Evolutionary conservation across 257 asterid species (phyloP), one percentile per base, ranked within the genome.

Genomic region (Salvia splendens): DNA sequence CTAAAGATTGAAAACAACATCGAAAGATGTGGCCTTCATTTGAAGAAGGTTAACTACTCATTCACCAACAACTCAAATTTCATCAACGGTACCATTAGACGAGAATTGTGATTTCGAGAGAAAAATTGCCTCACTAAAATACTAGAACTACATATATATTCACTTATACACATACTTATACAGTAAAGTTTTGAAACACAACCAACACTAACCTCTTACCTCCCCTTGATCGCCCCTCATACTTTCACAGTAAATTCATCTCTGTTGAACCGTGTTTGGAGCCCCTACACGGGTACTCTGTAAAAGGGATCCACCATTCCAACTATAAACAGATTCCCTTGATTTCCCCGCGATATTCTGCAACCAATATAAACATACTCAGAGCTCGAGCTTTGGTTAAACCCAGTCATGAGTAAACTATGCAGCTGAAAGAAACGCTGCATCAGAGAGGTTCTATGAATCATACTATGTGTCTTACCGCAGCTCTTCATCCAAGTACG

Each of bases 331-430:
- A 86, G 71, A 65, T 86, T 86, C 49, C 90, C 87, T 73, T 80
- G 80, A 68, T 86, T 84, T 38, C 94, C 94, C 68, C 94, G 79
- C 45, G 88, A 78, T 72, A 86, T 75, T 82, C 94, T 84, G 90
- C 67, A 52, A 75, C 17, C 47, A 70, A 32, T 8, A 7, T n/a
- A 17, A 46, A 42, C 14, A 10, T 38, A 10, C 38, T 41, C 24
- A 7, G 12, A 41, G 46, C 60, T 67, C 45, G 16, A 28, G 6
- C 47, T 17, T 17, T 9, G 36, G 47, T 46, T 47, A 4, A 64
- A 30, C 30, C 30, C 1, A 24, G 30, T 24, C 30, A 24, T 24
- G 30, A 24, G 30, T 24, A 24, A 24, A 24, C 30, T 24, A 24
- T 24, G 30, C 30, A 24, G 30, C 30, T 57, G 50, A n/a, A 63